Percentiles rank a stretch among this genome's conserved stretches.
These are phyloP conservation scores for Talaromyces sp. DNA, from an alignment of 2,329 filamentous ascomycete genomes.

Conservation along the genomic window DNA sequence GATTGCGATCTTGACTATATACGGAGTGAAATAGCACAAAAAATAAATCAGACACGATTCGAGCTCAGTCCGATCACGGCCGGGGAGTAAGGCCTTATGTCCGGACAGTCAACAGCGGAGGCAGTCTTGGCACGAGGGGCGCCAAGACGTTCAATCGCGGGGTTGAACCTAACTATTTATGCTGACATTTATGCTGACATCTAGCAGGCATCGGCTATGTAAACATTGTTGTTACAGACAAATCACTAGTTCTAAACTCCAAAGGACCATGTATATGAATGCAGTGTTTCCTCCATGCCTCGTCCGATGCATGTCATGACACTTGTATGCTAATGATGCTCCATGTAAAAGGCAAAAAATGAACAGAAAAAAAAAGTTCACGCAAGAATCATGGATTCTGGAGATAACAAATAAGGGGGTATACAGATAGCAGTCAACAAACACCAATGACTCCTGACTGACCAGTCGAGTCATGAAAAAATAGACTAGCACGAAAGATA, in stretches of 20 bases:
- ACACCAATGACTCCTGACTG: background rate
- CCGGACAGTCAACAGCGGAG: constrained; percentile 6
- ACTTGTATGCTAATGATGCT: constrained; percentile 4
- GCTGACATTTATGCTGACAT: background rate
- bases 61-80: constrained; percentile 21
- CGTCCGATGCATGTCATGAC: background rate
- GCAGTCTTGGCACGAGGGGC: background rate
- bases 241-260: background rate
- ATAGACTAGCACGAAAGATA: background rate
- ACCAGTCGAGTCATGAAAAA: background rate
- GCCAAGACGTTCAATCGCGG: background rate
- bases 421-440: constrained; percentile 1
- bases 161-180: constrained; percentile 1
- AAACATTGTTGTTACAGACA: background rate
- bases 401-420: constrained; percentile 1
- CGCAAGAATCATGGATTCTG: background rate
- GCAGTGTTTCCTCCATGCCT: background rate
- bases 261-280: background rate
- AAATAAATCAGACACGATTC: background rate
- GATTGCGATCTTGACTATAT: background rate
- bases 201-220: background rate
- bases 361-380: background rate
- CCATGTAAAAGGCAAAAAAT: background rate
- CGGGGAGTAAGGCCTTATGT: constrained; percentile 19
- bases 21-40: background rate